Evolutionary conservation across 106 monocot genomes (phyloP).

Genomic region (Vanilla planifolia): DNA sequence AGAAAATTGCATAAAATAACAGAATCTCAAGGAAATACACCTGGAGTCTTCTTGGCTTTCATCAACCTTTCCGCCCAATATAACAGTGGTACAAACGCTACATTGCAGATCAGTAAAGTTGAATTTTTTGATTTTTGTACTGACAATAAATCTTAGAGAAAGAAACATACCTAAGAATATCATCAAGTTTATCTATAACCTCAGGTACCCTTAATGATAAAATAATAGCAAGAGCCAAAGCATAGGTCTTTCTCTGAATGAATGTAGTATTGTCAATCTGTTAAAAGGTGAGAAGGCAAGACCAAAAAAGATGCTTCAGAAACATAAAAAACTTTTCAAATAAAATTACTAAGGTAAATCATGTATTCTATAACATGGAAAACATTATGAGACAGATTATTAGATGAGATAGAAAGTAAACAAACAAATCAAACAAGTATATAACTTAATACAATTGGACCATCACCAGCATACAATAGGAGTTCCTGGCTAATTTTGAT

Average conservation of each 20-base stretch:
- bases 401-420: too few relatives aligned
- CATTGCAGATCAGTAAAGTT: slow-evolving; percentile 7
- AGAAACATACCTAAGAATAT: slow-evolving; percentile 69
- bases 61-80: slow-evolving; percentile 64
- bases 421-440: too few relatives aligned
- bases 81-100: slow-evolving; percentile 86
- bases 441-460: too few relatives aligned
- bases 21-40: slow-evolving; percentile 16
- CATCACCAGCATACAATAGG: too few relatives aligned
- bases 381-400: too few relatives aligned
- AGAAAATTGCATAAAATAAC: not conserved
- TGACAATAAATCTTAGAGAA: too few relatives aligned
- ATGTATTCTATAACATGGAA: too few relatives aligned
- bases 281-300: slow-evolving; percentile 2
- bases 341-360: too few relatives aligned
- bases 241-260: slow-evolving; percentile 71
- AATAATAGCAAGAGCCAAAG: slow-evolving; percentile 77
- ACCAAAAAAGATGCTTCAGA: not conserved
- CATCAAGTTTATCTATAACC: slow-evolving; percentile 91
- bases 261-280: slow-evolving; percentile 73
- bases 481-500: too few relatives aligned
- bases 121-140: too few relatives aligned
- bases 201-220: slow-evolving; percentile 81
- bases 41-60: slow-evolving; percentile 69
- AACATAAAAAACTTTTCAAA: too few relatives aligned